Evolutionary conservation across 2,329 filamentous ascomycete genomes (phyloP), one percentile per base, ranked within the genome.

Genomic region (Diaporthe sp.): DNA sequence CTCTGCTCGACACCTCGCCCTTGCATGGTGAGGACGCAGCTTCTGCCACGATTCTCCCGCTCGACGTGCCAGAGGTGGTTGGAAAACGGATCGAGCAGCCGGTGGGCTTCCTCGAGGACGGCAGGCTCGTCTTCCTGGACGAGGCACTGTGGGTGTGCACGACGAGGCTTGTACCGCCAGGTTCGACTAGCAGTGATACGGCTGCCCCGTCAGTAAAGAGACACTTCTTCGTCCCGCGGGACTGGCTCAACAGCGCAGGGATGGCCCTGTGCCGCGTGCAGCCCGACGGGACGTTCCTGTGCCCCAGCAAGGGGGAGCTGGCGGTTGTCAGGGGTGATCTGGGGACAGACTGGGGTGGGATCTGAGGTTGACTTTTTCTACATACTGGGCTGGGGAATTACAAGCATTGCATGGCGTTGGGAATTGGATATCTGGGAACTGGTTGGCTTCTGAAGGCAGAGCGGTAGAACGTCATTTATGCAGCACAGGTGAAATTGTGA

Each of bases 191-290:
- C 6, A 39, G 61, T 20, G 60, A 47, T 44, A n/a, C 37, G 7
- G 37, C n/a, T 31, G 15, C n/a, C 9, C 34, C 49, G 7, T 4
- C 22, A 1, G 49, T 78, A 6, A 77, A 47, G n/a, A 73, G 77
- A 20, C 78, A 81, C 60, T 81, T 80, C 61, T 81, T 80, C 42
- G 28, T 81, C 7, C 80, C 80, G 5, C 74, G 75, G 1, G 79
- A 81, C 75, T 81, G 79, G 80, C 65, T 80, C 17, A 79, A 76
- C 5, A 71, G 68, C 13, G 42, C 75, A 7, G 77, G 71, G 5
- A 63, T 80, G 57, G 68, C 65, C 25, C 55, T 79, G 22, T 77
- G 76, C 20, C 76, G 76, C 9, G 13, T 81, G 10, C 73, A 78
- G 31, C 63, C 57, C 17, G 77, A 77, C 39, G 78, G 78, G 5